Evolutionary conservation across 208 protist genomes (phyloP).

Genomic region (Leishmania turanica): DNA sequence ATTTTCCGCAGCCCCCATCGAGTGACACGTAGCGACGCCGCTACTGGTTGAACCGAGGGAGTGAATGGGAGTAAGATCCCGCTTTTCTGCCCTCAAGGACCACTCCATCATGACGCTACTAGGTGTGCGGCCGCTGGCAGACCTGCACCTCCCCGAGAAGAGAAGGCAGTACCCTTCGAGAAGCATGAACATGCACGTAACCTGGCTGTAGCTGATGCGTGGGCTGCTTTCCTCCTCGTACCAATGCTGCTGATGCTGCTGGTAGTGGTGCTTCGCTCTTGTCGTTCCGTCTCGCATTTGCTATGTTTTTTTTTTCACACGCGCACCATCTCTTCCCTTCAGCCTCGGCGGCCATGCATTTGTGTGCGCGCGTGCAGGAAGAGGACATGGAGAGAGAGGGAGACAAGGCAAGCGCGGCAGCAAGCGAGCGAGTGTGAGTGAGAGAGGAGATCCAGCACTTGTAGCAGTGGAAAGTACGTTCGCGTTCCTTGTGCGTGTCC

Average conservation of each 20-base stretch:
- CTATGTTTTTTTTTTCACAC: background rate
- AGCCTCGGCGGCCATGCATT: background rate
- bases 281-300: background rate
- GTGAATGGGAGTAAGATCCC: background rate
- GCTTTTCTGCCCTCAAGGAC: background rate
- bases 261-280: background rate
- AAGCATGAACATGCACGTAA: background rate
- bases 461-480: background rate
- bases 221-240: slow-evolving; percentile 4
- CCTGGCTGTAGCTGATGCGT: background rate
- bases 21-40: background rate
- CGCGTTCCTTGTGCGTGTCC: background rate
- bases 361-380: background rate
- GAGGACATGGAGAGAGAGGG: background rate
- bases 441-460: background rate
- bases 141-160: background rate
- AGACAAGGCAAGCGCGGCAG: background rate
- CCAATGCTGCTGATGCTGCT: slow-evolving; percentile 2
- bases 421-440: background rate
- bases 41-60: background rate
- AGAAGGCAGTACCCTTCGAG: background rate
- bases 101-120: background rate
- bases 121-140: background rate
- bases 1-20: background rate
- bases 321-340: background rate